phyloP scores from a whole-genome alignment of 176 grass and related monocot genomes.

The bread wheat (Triticum aestivum) region DNA sequence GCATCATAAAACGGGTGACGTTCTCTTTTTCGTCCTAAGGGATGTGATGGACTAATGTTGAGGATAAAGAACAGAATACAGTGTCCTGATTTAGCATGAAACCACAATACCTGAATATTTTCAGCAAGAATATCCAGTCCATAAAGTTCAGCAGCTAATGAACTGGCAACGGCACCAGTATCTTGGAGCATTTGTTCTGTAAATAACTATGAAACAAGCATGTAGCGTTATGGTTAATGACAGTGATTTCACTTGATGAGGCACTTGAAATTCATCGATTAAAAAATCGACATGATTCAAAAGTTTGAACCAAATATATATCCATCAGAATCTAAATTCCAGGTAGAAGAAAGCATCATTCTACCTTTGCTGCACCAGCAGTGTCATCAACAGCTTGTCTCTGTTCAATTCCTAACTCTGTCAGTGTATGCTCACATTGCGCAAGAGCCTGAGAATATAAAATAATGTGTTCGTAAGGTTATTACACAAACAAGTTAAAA shows the following conservation, averaged over 20 bases:
- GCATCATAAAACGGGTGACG: slow-evolving; percentile 83
- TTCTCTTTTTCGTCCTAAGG: slow-evolving; percentile 86
- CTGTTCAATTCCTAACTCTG: slow-evolving; percentile 65
- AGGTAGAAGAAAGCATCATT: slow-evolving; percentile 12
- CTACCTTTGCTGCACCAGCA: slow-evolving; percentile 90
- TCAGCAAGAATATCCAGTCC: slow-evolving; percentile 78
- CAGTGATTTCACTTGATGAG: neutral
- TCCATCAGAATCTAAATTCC: neutral
- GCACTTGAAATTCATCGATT: neutral
- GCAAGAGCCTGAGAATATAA: slow-evolving; percentile 71
- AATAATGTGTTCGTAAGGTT: slow-evolving; percentile 12
- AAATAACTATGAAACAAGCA: slow-evolving; percentile 53
- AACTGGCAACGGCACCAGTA: slow-evolving; percentile 79
- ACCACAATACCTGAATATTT: slow-evolving; percentile 86
- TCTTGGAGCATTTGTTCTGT: slow-evolving; percentile 65
- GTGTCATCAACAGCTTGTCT: slow-evolving; percentile 97
- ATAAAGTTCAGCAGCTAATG: slow-evolving; percentile 84
- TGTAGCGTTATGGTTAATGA: neutral
- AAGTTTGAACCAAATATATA: neutral
- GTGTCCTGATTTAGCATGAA: neutral
- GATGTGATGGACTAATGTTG: slow-evolving; percentile 20
- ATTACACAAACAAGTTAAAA: neutral
- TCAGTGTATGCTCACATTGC: slow-evolving; percentile 85
- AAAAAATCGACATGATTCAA: slow-evolving; percentile 1
- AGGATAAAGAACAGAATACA: neutral